phyloP scores from a whole-genome alignment of 495 filamentous ascomycete genomes.

The Penicillium coffeae region DNA sequence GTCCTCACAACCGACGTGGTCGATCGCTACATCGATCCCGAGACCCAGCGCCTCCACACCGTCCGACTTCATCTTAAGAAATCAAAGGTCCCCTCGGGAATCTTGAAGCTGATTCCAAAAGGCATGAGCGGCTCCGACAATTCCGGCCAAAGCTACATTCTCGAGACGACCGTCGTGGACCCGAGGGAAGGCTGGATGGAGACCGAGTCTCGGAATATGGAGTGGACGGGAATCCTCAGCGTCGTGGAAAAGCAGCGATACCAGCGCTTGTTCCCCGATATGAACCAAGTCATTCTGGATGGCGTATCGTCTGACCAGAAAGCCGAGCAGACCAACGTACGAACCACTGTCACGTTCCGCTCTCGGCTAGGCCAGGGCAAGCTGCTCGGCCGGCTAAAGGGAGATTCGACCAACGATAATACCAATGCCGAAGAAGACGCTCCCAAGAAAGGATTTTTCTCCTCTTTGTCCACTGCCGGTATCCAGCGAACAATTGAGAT shows the following conservation, averaged over 20 bases:
- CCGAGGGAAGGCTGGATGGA: conserved; percentile 84
- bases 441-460: conserved; percentile 60
- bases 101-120: conserved; percentile 76
- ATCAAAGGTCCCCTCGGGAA: conserved; percentile 78
- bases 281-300: conserved; percentile 16
- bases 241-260: conserved; percentile 88
- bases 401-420: conserved; percentile 24
- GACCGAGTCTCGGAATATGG: conserved; percentile 78
- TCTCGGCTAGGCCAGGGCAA: conserved; percentile 75
- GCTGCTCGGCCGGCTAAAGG: conserved; percentile 51
- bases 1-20: conserved; percentile 97
- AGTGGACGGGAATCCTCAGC: conserved; percentile 87
- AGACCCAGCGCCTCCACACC: conserved; percentile 77
- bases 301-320: conserved; percentile 35
- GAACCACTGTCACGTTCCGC: conserved; percentile 78
- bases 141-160: conserved; percentile 75
- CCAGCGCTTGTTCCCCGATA: conserved; percentile 40
- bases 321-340: conserved; percentile 71
- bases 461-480: conserved; percentile 70
- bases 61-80: conserved; percentile 90
- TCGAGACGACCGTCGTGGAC: conserved; percentile 89
- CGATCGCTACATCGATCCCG: conserved; percentile 73
- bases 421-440: conserved; percentile 48
- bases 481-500: conserved; percentile 87
- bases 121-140: conserved; percentile 71